Conservation (phyloP, 345 rosid species). For the Triadica sebifera region DNA sequence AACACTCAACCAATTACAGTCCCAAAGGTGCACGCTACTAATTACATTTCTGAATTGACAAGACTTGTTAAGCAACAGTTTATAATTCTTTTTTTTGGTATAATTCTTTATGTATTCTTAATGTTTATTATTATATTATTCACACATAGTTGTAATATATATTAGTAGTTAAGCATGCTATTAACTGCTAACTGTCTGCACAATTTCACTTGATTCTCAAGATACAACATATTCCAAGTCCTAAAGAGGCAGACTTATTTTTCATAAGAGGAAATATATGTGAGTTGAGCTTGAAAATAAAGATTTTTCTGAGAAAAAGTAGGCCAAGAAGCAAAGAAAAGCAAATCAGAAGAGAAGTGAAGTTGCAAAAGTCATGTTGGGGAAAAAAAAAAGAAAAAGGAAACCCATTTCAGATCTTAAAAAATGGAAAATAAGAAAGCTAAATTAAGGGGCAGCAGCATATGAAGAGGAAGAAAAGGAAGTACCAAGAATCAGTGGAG, state of each 20-base stretch:
- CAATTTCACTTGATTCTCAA: too few species aligned
- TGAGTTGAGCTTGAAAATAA: too few species aligned
- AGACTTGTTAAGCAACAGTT: background rate
- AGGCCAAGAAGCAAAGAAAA: background rate
- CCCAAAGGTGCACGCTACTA: background rate
- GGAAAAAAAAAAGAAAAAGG: background rate
- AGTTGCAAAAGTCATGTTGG: background rate
- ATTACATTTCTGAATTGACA: constrained; percentile 3
- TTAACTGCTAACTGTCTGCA: too few species aligned
- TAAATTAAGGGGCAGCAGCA: background rate
- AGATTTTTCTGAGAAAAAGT: background rate
- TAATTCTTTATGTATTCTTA: background rate
- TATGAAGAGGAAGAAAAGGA: background rate
- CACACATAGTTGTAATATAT: too few species aligned
- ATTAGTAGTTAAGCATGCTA: too few species aligned
- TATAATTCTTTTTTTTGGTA: too few species aligned
- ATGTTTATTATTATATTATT: too few species aligned
- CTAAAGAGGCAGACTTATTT: background rate
- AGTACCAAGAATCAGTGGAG: constrained; percentile 62
- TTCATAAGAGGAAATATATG: background rate
- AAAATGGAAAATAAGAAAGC: background rate
- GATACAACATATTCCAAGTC: background rate
- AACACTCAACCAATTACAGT: background rate
- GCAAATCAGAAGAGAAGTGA: background rate
- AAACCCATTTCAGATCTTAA: constrained; percentile 11